Evolutionary conservation across 352 stramenopile species (phyloP).

Genomic region (Globisporangium spiculum): DNA sequence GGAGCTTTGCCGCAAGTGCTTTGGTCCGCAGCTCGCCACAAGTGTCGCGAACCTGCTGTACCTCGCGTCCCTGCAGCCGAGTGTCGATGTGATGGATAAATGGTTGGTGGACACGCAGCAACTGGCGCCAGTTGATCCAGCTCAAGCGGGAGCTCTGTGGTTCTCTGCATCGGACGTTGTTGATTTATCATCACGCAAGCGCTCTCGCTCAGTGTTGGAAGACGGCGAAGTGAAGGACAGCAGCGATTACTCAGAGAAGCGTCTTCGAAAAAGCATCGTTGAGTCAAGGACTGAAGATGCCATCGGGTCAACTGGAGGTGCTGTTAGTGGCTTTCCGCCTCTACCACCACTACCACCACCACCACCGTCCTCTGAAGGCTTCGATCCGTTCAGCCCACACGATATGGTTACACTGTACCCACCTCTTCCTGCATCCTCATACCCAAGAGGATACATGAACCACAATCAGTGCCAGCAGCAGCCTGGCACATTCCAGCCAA

Average conservation of each 20-base stretch:
- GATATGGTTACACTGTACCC: background rate
- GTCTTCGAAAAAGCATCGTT: background rate
- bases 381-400: background rate
- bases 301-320: background rate
- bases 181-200: background rate
- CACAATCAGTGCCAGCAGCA: background rate
- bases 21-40: conserved; percentile 40
- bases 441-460: background rate
- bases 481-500: conserved; percentile 8
- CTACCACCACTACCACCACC: conserved; percentile 7
- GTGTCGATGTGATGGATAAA: conserved; percentile 26
- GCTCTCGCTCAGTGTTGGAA: conserved; percentile 31
- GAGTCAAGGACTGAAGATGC: background rate
- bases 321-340: background rate
- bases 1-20: conserved; percentile 53
- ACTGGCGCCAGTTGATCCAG: conserved; percentile 39
- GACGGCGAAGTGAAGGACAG: conserved; percentile 53
- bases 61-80: conserved; percentile 60
- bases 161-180: background rate
- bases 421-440: conserved; percentile 1
- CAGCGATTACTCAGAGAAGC: conserved; percentile 20
- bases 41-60: conserved; percentile 71
- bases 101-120: conserved; percentile 69
- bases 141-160: conserved; percentile 35
- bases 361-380: background rate